Base-by-base conservation (phyloP, 768 basidiomycete species). In the Termitomyces sp. region DNA sequence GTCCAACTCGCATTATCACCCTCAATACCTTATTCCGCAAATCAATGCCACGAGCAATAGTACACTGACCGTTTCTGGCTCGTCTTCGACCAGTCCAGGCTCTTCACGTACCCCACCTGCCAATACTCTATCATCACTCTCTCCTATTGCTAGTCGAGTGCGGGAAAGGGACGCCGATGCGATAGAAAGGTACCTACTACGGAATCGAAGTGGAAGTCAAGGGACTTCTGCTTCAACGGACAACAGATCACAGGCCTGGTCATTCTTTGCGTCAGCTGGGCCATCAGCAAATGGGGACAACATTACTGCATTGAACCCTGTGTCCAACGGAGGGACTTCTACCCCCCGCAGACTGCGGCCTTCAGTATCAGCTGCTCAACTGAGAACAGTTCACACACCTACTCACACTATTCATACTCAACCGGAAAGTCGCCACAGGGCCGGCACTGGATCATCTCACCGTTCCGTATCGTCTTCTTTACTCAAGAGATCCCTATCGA, bases 141-240 rank as follows among this genome's bases (percentile, higher is more conserved):
- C 91, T 3, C 91, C 90, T 3, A 81, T 94, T 56, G 88, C 86
- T 30, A 86, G 75, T 63, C 87, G 90, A 35, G 86, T 94, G 78
- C 82, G 85, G 62, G 87, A 91, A 71, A 79, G 84, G 56, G 91
- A 94, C 66, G 91, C 91, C 19, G 88, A 87, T 66, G 92, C 91
- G 38, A 90, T 89, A 78, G 90, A 91, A 68, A 89, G 91, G 64
- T 94, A 91, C 67, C 76, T 91, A 67, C 77, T 81, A 59, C 81
- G 91, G 55, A 89, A 89, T 73, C 82, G 91, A 55, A 93, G 90
- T 66, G 91, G 88, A 50, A 91, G 89, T 64, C 84, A 78, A 54
- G 84, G 82, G 44, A 86, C 85, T 26, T 78, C 86, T 23, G 23
- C 23, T 19, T 89, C 87, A 1, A 87, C 87, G 14, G 87, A 90